Evolutionary conservation across 805 yeast genomes (phyloP).

Genomic region (Wickerhamiella qilinensis): DNA sequence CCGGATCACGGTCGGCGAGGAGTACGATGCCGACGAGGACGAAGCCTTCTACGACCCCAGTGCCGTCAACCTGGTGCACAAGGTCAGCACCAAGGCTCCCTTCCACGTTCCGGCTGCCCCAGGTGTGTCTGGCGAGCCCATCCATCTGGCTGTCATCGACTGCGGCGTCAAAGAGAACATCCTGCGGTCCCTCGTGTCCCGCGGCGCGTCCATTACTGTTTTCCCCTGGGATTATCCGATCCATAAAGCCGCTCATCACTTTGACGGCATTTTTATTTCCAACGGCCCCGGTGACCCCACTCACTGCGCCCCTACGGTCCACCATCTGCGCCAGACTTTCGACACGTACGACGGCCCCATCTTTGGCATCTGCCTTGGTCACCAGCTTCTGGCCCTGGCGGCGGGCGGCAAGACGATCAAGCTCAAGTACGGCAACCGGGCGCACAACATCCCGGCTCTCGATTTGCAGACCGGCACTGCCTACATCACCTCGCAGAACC

Average conservation of each 20-base stretch:
- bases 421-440: constrained; percentile 96
- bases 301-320: constrained; percentile 66
- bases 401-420: constrained; percentile 86
- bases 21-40: constrained; percentile 80
- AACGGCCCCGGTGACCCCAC: constrained; percentile 98
- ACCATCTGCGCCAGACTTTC: constrained; percentile 58
- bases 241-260: constrained; percentile 75
- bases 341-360: constrained; percentile 60
- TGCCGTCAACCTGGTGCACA: constrained; percentile 72
- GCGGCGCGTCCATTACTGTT: constrained; percentile 94
- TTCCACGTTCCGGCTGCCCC: constrained; percentile 61
- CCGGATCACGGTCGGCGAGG: constrained; percentile 76
- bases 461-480: constrained; percentile 83
- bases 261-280: constrained; percentile 87
- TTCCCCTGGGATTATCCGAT: constrained; percentile 93
- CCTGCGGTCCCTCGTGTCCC: constrained; percentile 76
- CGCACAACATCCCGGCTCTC: constrained; percentile 94
- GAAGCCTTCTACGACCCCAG: constrained; percentile 88
- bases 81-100: constrained; percentile 90
- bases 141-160: constrained; percentile 85
- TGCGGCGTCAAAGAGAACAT: constrained; percentile 99
- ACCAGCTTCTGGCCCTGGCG: constrained; percentile 89
- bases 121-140: constrained; percentile 31
- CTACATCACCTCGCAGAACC: constrained; percentile 97
- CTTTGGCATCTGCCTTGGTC: constrained; percentile 96